Evolutionary conservation across 1,284 basidiomycete species (phyloP).

Genomic region (Pseudozyma hubeiensis): DNA sequence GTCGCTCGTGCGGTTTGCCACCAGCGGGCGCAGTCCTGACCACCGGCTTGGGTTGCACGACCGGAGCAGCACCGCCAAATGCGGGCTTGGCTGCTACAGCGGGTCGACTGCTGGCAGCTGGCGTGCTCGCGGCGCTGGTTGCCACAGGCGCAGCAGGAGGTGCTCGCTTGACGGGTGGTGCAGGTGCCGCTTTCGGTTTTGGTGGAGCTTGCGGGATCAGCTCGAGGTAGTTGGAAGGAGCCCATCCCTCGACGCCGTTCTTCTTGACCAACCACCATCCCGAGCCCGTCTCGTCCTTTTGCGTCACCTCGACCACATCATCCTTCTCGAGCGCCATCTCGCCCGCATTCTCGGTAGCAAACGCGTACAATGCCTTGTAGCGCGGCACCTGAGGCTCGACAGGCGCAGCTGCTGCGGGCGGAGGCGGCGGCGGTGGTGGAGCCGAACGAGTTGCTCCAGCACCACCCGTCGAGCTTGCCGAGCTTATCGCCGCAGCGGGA

Average conservation of each 20-base stretch:
- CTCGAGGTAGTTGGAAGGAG: conserved; percentile 88
- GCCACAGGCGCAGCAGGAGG: conserved; percentile 69
- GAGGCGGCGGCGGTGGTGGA: conserved; percentile 72
- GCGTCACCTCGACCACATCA: conserved; percentile 88
- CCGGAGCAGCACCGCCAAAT: conserved; percentile 71
- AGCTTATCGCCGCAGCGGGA: conserved; percentile 14
- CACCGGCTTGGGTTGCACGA: conserved; percentile 71
- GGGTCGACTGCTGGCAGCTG: conserved; percentile 19
- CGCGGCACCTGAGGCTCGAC: conserved; percentile 77
- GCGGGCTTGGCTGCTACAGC: conserved; percentile 49
- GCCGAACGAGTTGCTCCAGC: conserved; percentile 20
- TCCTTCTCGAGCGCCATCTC: conserved; percentile 91
- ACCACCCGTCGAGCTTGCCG: conserved; percentile 65
- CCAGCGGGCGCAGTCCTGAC: conserved; percentile 58
- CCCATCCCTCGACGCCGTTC: conserved; percentile 87
- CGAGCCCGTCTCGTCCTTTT: conserved; percentile 78
- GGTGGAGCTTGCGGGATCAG: conserved; percentile 77
- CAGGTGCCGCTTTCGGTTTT: conserved; percentile 61
- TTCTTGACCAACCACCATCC: conserved; percentile 96
- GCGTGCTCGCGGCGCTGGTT: conserved; percentile 23
- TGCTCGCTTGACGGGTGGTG: conserved; percentile 60
- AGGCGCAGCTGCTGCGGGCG: conserved; percentile 42
- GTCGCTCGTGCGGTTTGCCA: conserved; percentile 69
- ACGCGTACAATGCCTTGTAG: conserved; percentile 79
- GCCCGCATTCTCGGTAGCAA: conserved; percentile 84